Evolutionary conservation across 305 asterid species (phyloP).

Genomic region (Solanum hybrid): DNA sequence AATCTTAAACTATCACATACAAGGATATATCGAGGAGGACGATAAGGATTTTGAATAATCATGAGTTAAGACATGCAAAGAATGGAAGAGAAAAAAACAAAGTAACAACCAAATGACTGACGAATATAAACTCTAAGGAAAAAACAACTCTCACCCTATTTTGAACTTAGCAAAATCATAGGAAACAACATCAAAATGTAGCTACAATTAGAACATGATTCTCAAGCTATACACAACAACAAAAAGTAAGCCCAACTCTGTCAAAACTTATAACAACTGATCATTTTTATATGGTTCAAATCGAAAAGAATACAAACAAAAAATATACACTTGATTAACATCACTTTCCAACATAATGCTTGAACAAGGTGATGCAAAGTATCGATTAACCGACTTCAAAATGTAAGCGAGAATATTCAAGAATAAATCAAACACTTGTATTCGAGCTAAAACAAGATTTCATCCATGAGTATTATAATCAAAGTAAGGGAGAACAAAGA

Average conservation of each 20-base stretch:
- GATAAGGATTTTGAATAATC: not conserved
- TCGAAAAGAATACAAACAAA: not conserved
- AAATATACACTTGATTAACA: not conserved
- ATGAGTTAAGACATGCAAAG: not conserved
- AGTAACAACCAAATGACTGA: not conserved
- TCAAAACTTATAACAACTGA: not conserved
- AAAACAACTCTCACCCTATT: not conserved
- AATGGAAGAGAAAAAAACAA: not conserved
- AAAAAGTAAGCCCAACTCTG: not conserved
- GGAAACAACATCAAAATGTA: not conserved
- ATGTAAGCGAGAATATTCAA: not conserved
- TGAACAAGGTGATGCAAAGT: not conserved
- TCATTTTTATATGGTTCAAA: not conserved
- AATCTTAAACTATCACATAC: not conserved
- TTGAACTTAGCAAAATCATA: not conserved
- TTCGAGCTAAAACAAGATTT: not conserved
- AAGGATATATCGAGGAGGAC: not conserved
- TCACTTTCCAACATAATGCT: not conserved
- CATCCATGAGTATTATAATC: not conserved
- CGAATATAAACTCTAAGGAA: not conserved
- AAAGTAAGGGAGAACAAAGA: not conserved
- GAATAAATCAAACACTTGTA: not conserved
- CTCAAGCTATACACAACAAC: not conserved
- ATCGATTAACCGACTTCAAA: not conserved
- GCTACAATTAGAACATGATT: not conserved